Conservation (phyloP, 2,329 filamentous ascomycete species). For the Alternaria sp. region DNA sequence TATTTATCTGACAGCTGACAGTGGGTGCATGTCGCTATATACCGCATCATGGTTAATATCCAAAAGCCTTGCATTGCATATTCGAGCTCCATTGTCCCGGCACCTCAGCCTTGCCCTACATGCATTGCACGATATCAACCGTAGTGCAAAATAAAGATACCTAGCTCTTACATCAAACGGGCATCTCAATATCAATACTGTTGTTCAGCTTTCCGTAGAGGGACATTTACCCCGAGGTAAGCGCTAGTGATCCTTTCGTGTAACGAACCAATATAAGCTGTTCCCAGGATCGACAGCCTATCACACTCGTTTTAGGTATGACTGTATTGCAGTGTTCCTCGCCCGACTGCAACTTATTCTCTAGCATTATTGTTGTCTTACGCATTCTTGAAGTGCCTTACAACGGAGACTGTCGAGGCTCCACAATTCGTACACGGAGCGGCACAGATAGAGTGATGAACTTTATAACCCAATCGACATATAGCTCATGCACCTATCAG, state of each 20-base stretch:
- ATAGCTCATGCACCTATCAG: background rate
- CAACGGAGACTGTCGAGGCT: background rate
- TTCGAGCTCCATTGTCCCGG: background rate
- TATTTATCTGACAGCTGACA: background rate
- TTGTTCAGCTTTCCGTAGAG: background rate
- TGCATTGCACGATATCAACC: background rate
- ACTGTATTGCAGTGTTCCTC: background rate
- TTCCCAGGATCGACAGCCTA: background rate
- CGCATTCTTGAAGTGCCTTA: rapidly evolving
- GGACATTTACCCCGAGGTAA: background rate
- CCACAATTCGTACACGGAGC: no score
- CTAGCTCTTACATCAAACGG: background rate
- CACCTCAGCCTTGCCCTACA: background rate
- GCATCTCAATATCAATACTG: background rate
- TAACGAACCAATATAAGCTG: background rate
- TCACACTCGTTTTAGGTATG: background rate
- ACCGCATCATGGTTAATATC: background rate
- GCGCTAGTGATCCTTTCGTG: background rate
- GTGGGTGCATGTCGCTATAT: background rate
- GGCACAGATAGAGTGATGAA: no score
- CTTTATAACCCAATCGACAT: background rate
- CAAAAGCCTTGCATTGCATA: background rate
- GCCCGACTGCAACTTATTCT: no score
- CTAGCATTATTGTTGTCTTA: no score
- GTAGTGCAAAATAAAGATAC: background rate